Base-by-base conservation (phyloP, 2,329 filamentous ascomycete genomes). In the Calonectria leucothoes region DNA sequence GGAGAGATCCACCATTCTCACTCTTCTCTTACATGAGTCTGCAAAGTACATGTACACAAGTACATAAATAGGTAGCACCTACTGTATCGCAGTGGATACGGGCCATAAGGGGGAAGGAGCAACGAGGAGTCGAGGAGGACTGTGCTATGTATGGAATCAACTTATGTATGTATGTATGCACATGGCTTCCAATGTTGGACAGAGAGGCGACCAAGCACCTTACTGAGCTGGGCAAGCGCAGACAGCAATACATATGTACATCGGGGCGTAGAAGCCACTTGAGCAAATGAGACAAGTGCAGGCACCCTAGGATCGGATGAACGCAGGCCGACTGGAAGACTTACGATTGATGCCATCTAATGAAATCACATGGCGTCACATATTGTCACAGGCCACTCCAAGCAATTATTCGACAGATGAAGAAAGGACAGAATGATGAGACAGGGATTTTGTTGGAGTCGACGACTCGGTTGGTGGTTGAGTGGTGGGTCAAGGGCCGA, bases 1-100 rank as follows among this genome's bases (percentile, higher is more conserved):
- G 74, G 71, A 73, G 67, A 74, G 65, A 73, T 71, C 76, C 70
- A 74, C 61, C 61, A 49, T 37, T 45, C 45, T 27, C 55, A 15
- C 33, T 37, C 33, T 37, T 37, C 10, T 59, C 55, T 37, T 35
- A 59, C 55, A 59, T 45, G 42, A 45, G 42, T 39, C 55, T 59
- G 55, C 55, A 59, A 25, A 55, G 51, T 52, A 29, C 48, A 51
- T 51, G n/a, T 29, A 37, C 55, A 37, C 33, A 25, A 39, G 55
- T 48, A 64, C 59, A 42, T 64, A 64, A 48, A 48, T 64, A 64
- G 59, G 59, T 64, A 31, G 39, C 39, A 64, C 37, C 37, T 64
- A 64, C 59, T 48, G 37, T 64, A 64, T 48, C 17, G 25, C 10
- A 33, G 59, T 64, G 39, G 59, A 48, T 64, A 64, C 55, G 15